Evolutionary conservation across 2,329 filamentous ascomycete genomes (phyloP), one percentile per base, ranked within the genome.

Genomic region (Cladophialophora chaetospira): DNA sequence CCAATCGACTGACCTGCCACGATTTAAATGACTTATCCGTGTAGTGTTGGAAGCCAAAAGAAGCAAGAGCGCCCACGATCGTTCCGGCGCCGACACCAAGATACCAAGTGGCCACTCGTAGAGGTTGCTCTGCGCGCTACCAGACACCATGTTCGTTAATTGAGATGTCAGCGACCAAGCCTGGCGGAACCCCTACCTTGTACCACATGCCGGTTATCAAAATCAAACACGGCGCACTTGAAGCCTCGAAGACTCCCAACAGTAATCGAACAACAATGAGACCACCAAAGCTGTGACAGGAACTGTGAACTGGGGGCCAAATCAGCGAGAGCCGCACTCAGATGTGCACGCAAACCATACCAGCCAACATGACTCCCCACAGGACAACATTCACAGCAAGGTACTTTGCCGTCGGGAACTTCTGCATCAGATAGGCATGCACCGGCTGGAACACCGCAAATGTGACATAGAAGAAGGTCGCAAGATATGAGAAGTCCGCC

Each of bases 401-500:
- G 69, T 82, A 85, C 66, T 86, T 87, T 6, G 78, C 81, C 0
- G 82, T 78, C 5, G 85, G 84, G 5, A 86, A 73, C 42, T 77
- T 77, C 57, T 88, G 84, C 13, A 88, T 77, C 17, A 87, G 75
- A 60, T 80, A 81, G 9, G 48, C 48, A 26, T 51, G 48, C 82
- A 82, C 81, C 56, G 84, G 84, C 8, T 82, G 83, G 2, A 86
- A 71, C 57, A 80, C 74, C 1, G 84, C 70, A 52, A 83, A 80
- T 3, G 81, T 84, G 38, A 87, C 82, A 64, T 84, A 88, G 63
- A 87, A 82, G 25, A 82, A 79, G 0, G 83, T 85, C 2, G 83
- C 82, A 15, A 83, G 70, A 69, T 84, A 84, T 45, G 81, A 82
- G 67, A 87, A 87, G 46, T 87, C 77, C 58, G 87, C 85, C 15